Evolutionary conservation across 2,329 filamentous ascomycete species (phyloP).

Genomic region (Leptographium wingfieldii): DNA sequence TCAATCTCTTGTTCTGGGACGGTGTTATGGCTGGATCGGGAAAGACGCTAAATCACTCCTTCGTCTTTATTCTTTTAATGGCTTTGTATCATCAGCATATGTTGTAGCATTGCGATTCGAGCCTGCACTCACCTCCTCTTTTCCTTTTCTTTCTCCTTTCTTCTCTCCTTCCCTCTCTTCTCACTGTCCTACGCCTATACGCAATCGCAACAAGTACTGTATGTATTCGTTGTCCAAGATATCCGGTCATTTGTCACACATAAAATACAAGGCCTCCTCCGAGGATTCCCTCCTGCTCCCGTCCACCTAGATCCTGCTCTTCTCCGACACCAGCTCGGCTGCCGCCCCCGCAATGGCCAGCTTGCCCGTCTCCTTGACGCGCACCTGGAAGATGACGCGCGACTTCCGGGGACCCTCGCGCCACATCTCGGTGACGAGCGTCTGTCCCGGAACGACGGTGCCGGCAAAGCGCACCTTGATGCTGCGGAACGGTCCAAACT

Average conservation of each 20-base stretch:
- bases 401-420: slow-evolving; percentile 55
- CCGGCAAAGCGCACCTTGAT: slow-evolving; percentile 89
- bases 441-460: slow-evolving; percentile 74
- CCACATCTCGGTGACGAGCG: slow-evolving; percentile 91
- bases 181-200: neutral
- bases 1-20: too few species aligned
- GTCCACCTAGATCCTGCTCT: slow-evolving; percentile 17
- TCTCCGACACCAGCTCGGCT: slow-evolving; percentile 47
- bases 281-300: neutral
- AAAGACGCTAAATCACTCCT: neutral
- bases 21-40: too few species aligned
- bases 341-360: slow-evolving; percentile 70
- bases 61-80: neutral
- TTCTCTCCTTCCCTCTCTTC: neutral
- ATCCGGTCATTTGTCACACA: neutral
- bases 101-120: too few species aligned
- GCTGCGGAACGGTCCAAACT: slow-evolving; percentile 73
- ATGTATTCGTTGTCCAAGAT: too few species aligned
- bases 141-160: neutral
- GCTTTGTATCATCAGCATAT: too few species aligned
- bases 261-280: neutral
- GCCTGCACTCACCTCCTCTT: neutral
- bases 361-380: slow-evolving; percentile 88
- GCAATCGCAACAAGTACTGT: neutral
- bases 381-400: slow-evolving; percentile 66